Evolutionary conservation across 345 rosid species (phyloP), one percentile per base, ranked within the genome.

Genomic region (Abelmoschus esculentus): DNA sequence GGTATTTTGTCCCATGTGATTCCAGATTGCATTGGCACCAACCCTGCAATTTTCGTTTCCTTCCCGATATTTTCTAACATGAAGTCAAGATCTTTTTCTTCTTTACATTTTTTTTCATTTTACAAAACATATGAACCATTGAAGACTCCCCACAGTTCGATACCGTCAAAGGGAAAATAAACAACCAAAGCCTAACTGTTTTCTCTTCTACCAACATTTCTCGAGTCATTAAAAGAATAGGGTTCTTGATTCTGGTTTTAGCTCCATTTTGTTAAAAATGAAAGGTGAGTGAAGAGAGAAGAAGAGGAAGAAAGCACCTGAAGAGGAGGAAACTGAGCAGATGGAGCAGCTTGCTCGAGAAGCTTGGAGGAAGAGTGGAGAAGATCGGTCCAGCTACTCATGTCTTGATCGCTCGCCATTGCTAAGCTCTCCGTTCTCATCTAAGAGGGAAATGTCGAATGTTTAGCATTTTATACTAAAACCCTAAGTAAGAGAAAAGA

Each of bases 271-370:
- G 3, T 44, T 44, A 4, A 44, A 44, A 44, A 44, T 17, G 53
- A 47, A 28, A 59, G 44, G 56, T 65, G 61, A 54, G 46, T 38
- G 22, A 52, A 5, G 19, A n/a, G 9, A 52, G 9, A 13, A 52
- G 9, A 13, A 62, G 66, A 71, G 47, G 52, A 38, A 38, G 55
- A 93, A 38, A 32, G 42, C 42, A 38, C 98, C 98, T 93, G 98
- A 66, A 93, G 96, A 74, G 97, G 96, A 83, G 97, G 97, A 77
- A 93, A 93, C 86, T 89, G 98, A 75, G 97, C 84, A 8, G 97
- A 88, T 73, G 98, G 97, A 86, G 96, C 95, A 29, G 97, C 96
- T 76, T 89, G 98, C 53, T 93, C 96, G 67, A 93, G 89, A 74
- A 93, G 97, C 84, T 91, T 91, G 40, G 97, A 77, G 9, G 97